Conservation (phyloP, 768 basidiomycete genomes). For the Boletus tylopilopsis region DNA sequence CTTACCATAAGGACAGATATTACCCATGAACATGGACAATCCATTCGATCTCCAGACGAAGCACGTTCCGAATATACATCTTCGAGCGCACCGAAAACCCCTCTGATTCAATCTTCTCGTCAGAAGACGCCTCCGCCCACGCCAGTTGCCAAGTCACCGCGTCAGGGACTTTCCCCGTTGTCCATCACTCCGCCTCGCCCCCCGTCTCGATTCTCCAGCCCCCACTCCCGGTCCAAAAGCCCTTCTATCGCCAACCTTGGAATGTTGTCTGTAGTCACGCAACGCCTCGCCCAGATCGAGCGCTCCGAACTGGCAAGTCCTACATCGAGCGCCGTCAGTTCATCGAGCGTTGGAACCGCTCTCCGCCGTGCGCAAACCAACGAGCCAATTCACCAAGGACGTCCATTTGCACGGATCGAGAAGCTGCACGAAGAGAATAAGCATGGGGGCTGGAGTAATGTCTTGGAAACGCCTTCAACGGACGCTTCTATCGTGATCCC, state of each 20-base stretch:
- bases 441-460: not conserved
- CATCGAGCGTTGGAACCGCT: constrained; percentile 22
- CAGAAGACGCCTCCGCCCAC: constrained; percentile 18
- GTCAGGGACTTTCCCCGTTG: constrained; percentile 14
- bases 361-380: constrained; percentile 23
- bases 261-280: constrained; percentile 59
- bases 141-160: constrained; percentile 27
- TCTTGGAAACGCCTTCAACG: constrained; percentile 15
- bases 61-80: constrained; percentile 26
- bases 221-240: constrained; percentile 36
- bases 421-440: constrained; percentile 15
- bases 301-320: constrained; percentile 20
- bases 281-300: constrained; percentile 62
- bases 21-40: not conserved
- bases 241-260: constrained; percentile 63
- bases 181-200: constrained; percentile 22
- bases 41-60: constrained; percentile 16
- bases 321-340: constrained; percentile 16
- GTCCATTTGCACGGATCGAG: constrained; percentile 24
- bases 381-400: constrained; percentile 7
- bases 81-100: constrained; percentile 19
- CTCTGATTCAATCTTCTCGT: not conserved
- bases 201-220: constrained; percentile 25
- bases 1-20: constrained; percentile 20
- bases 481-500: constrained; percentile 24